Percentiles rank a stretch among this genome's conserved stretches.
Conservation (phyloP, 495 filamentous ascomycete genomes). For the Barbatosphaeria neglecta region DNA sequence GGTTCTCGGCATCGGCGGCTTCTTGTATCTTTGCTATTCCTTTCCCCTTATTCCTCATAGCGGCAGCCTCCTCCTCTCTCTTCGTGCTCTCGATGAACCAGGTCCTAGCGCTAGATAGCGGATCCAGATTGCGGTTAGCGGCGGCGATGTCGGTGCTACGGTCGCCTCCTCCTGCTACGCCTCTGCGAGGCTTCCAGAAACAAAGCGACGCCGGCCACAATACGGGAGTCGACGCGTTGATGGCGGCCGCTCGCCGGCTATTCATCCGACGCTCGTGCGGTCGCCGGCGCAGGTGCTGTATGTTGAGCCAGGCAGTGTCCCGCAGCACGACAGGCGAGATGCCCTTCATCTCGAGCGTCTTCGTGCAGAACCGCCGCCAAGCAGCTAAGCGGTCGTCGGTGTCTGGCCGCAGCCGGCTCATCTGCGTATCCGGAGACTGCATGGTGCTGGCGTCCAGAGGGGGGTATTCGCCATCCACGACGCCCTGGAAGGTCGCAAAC, state of each 20-base stretch:
- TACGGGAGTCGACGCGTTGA: conserved; percentile 19
- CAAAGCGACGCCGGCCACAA: conserved; percentile 40
- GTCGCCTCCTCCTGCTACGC: conserved; percentile 6
- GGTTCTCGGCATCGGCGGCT: conserved; percentile 22
- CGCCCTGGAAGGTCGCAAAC: conserved; percentile 28
- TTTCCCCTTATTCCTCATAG: conserved; percentile 43
- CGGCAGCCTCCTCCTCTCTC: conserved; percentile 30
- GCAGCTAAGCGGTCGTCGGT: conserved; percentile 22
- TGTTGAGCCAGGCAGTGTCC: conserved; percentile 21
- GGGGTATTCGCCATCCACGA: conserved; percentile 14
- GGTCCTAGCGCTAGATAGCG: conserved; percentile 52
- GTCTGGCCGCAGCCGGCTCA: conserved; percentile 22
- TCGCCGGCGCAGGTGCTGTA: conserved; percentile 20
- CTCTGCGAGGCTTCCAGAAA: conserved; percentile 26
- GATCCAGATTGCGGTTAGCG: conserved; percentile 35
- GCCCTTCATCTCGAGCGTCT: conserved; percentile 28
- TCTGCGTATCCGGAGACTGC: conserved; percentile 37
- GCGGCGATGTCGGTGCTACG: neutral
- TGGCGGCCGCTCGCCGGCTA: conserved; percentile 27
- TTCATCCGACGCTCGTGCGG: conserved; percentile 27
- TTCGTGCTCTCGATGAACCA: conserved; percentile 49
- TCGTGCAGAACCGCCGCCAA: conserved; percentile 29
- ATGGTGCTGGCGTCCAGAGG: conserved; percentile 15
- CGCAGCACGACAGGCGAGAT: conserved; percentile 24
- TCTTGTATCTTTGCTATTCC: conserved; percentile 34